Evolutionary conservation across 768 basidiomycete genomes (phyloP).

Genomic region (Exsudoporus frostii): DNA sequence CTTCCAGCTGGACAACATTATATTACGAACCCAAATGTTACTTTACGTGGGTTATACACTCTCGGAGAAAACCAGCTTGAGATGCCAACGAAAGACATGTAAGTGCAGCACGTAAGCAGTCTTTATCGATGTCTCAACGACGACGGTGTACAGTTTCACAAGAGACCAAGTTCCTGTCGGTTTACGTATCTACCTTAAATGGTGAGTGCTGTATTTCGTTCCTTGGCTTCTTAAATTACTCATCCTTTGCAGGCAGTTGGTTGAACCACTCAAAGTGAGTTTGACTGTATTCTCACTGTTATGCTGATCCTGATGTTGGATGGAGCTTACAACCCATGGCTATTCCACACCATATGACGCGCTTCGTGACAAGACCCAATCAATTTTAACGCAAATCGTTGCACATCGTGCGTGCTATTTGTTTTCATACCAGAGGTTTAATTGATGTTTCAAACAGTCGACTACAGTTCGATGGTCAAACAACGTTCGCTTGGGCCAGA

Average conservation of each 20-base stretch:
- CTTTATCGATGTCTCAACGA: not conserved
- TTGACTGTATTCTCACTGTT: slow-evolving; percentile 1
- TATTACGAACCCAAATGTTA: slow-evolving; percentile 81
- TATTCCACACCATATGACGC: slow-evolving; percentile 83
- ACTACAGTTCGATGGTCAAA: slow-evolving; percentile 67
- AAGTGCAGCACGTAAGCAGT: slow-evolving; percentile 22
- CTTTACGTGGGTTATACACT: slow-evolving; percentile 74
- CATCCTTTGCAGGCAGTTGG: slow-evolving; percentile 39
- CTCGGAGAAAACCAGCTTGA: slow-evolving; percentile 82
- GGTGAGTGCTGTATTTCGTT: slow-evolving; percentile 36
- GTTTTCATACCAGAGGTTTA: not conserved
- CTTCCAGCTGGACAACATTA: slow-evolving; percentile 81
- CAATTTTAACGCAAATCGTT: slow-evolving; percentile 82
- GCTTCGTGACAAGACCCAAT: slow-evolving; percentile 78
- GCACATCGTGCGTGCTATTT: slow-evolving; percentile 56
- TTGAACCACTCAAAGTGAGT: slow-evolving; percentile 46
- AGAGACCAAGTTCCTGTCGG: slow-evolving; percentile 85
- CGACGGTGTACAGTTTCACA: slow-evolving; percentile 53
- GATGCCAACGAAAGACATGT: slow-evolving; percentile 89
- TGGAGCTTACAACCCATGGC: slow-evolving; percentile 76
- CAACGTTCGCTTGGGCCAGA: slow-evolving; percentile 78
- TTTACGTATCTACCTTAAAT: slow-evolving; percentile 81
- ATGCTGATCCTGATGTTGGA: slow-evolving; percentile 38
- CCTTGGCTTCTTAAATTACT: not conserved
- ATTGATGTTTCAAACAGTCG: slow-evolving; percentile 32